phyloP scores from a whole-genome alignment of 352 stramenopile species.

The Phytophthora pinifolia region DNA sequence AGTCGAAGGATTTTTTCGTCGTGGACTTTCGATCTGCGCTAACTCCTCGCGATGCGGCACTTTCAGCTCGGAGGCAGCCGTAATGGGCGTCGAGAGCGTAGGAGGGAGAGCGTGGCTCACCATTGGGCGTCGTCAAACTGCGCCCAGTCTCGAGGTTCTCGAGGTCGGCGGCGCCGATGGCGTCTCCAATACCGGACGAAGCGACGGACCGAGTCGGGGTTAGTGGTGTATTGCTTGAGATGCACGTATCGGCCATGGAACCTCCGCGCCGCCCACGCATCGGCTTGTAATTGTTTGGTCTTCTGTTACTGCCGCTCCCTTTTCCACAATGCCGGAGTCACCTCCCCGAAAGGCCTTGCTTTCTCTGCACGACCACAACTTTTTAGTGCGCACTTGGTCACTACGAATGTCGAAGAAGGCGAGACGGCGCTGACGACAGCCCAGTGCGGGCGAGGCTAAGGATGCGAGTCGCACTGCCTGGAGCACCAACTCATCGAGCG shows the following conservation, averaged over 20 bases:
- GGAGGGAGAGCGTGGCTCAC: slow-evolving; percentile 19
- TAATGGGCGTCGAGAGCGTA: slow-evolving; percentile 13
- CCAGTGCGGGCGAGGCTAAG: background rate
- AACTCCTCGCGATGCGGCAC: background rate
- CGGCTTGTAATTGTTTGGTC: background rate
- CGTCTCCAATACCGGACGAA: slow-evolving; percentile 14
- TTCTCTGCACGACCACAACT: background rate
- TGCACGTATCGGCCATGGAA: slow-evolving; percentile 23
- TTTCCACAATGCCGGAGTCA: slow-evolving; percentile 9
- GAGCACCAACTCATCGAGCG: background rate
- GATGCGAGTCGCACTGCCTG: slow-evolving; percentile 7
- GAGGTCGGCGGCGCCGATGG: slow-evolving; percentile 12
- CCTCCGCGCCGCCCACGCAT: slow-evolving; percentile 15
- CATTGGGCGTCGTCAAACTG: slow-evolving; percentile 19
- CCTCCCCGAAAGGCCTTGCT: slow-evolving; percentile 8
- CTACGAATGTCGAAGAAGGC: slow-evolving; percentile 10
- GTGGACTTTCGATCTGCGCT: slow-evolving; percentile 15
- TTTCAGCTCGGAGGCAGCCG: slow-evolving; percentile 11
- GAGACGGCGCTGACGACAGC: slow-evolving; percentile 12
- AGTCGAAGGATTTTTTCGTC: slow-evolving; percentile 19
- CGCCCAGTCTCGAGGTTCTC: slow-evolving; percentile 10
- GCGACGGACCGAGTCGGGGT: slow-evolving; percentile 9
- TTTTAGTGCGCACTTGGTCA: background rate
- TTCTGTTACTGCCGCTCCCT: background rate
- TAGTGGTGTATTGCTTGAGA: slow-evolving; percentile 25